phyloP scores from a whole-genome alignment of 345 rosid species.

The Viola odorata region DNA sequence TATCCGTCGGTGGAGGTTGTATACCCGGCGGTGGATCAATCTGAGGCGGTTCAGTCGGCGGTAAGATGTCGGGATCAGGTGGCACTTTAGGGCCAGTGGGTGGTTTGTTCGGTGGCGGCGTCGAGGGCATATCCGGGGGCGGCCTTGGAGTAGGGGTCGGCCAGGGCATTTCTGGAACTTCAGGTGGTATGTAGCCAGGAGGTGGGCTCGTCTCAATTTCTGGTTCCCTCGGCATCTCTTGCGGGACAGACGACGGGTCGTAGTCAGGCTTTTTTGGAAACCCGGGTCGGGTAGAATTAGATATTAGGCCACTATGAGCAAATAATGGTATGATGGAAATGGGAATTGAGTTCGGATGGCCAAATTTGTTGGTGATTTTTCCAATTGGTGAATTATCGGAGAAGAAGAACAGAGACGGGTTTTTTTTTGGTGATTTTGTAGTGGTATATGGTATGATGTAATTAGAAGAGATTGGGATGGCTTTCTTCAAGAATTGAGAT shows the following conservation, averaged over 20 bases:
- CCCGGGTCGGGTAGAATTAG: constrained; percentile 4
- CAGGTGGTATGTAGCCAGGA: constrained; percentile 12
- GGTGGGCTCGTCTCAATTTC: constrained; percentile 10
- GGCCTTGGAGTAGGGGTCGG: background rate
- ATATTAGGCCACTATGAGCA: background rate
- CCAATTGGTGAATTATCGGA: background rate
- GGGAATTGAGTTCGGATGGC: background rate
- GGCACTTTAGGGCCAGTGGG: no score
- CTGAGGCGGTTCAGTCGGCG: no score
- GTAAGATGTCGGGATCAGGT: no score
- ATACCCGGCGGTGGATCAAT: no score
- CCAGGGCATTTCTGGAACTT: constrained; percentile 8
- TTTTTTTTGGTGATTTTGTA: background rate
- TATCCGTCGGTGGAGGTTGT: no score
- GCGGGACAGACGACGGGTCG: background rate
- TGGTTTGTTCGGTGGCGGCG: no score
- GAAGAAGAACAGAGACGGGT: background rate
- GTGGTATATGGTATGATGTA: background rate
- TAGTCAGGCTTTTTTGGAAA: constrained; percentile 14
- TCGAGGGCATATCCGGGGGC: no score
- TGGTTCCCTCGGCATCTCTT: no score
- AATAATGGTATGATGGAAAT: background rate
- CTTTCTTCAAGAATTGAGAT: constrained; percentile 3
- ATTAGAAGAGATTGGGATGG: constrained; percentile 6
- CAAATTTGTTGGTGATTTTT: background rate